Base-by-base conservation (phyloP, 306 rosid genomes). In the Quercus wislizeni region DNA sequence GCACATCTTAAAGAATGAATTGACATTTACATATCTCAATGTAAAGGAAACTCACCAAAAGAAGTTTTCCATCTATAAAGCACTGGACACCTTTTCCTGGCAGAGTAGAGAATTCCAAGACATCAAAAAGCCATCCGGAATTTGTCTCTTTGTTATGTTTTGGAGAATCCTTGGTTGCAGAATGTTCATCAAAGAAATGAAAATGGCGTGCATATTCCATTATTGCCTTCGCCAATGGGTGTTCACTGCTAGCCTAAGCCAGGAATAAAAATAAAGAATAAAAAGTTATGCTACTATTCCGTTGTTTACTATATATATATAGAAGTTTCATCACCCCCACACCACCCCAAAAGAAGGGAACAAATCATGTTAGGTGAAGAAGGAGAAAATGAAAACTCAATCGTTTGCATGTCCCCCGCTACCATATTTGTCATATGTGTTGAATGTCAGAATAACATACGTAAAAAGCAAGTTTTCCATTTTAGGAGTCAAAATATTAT, bases 211-310 rank as follows among this genome's bases (percentile, higher is more conserved):
- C 98, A 80, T 95, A 90, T 65, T 86, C 91, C 28, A 95, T 89
- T 84, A 93, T 89, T n/a, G 99, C 98, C 89, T 91, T 95, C 21
- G 81, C 99, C 82, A 93, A 65, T 5, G 98, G 98, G 80, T 95
- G 99, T 81, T 95, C 98, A 69, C 99, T 95, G 87, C 98, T 95
- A 83, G 92, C 96, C 99, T 95, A 87, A 82, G 58, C 59, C 79
- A 43, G 59, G 61, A 25, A 64, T 68, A 85, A 30, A 52, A 27
- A 27, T 67, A 15, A 4, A 71, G 61, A 71, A 71, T 52, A 51
- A 79, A 76, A 46, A 43, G 13, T 43, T 43, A 43, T 7, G 10
- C 23, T 33, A 65, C 35, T 12, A 33, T 25, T 27, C 41, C 18
- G 15, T 64, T 31, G 35, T 5, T 31, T 31, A 41, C 13, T 18